phyloP scores from a whole-genome alignment of 1,139 yeast species.

The Eremothecium gossypii region DNA sequence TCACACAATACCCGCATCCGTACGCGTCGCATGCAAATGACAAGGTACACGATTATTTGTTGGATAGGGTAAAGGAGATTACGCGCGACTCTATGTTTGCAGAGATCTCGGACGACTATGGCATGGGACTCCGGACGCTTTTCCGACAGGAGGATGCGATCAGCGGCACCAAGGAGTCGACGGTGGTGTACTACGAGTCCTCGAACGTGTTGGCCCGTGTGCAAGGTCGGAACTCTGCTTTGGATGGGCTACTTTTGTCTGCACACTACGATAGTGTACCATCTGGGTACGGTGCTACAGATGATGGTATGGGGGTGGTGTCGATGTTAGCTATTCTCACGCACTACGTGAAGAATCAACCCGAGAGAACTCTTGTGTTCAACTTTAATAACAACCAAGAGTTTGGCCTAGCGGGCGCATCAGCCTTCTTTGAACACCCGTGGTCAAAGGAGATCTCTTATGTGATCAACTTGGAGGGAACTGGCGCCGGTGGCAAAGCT shows the following conservation, averaged over 20 bases:
- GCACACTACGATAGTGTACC: conserved; percentile 92
- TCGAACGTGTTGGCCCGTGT: conserved; percentile 67
- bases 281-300: conserved; percentile 80
- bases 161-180: conserved; percentile 33
- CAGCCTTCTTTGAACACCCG: conserved; percentile 61
- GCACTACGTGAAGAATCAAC: conserved; percentile 39
- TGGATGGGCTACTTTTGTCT: conserved; percentile 65
- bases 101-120: conserved; percentile 42
- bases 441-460: conserved; percentile 58
- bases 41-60: conserved; percentile 59
- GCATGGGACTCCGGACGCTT: conserved; percentile 39
- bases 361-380: conserved; percentile 63
- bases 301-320: conserved; percentile 90
- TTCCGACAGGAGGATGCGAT: conserved; percentile 42
- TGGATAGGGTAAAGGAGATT: conserved; percentile 35
- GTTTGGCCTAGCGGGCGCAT: conserved; percentile 80
- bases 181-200: conserved; percentile 65
- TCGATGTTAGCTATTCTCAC: conserved; percentile 64
- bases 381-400: conserved; percentile 90
- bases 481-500: conserved; percentile 90
- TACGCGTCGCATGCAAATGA: conserved; percentile 72
- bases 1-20: conserved; percentile 63
- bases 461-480: conserved; percentile 86
- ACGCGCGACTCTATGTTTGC: conserved; percentile 16
- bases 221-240: conserved; percentile 46